Base-by-base conservation (phyloP, 371 early-diverging fungal species). In the Mortierella sp. region DNA sequence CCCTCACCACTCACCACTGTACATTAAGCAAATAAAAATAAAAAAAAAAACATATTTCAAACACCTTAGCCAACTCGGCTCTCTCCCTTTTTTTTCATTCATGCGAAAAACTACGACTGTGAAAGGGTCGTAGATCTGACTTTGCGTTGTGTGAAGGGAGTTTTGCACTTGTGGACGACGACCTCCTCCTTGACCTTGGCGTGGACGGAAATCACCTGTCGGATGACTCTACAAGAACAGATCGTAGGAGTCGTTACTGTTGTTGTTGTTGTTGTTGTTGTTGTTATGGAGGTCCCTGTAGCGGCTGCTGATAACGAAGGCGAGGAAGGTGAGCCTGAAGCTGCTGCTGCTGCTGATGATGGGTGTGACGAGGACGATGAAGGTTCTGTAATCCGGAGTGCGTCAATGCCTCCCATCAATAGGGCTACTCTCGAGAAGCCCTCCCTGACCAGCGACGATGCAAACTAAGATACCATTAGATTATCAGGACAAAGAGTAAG, bases 321-420 rank as follows among this genome's bases (percentile, higher is more conserved):
- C 14, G 70, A 66, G 13, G 66, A 31, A 4, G 55, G 71, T 11
- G 55, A n/a, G n/a, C n/a, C 5, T 9, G 44, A 13, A 11, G 22
- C 64, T 2, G 31, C 7, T 44, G 19, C 44, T 37, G 2, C 48
- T 11, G 2, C 24, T 48, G 61, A 1, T 13, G 48, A 31, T 22
- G 68, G 5, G 1, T 52, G 13, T 31, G 65, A 7, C 9, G 64
- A 45, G 9, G 55, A 22, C 2, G 55, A 34, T 31, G 53, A 22
- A 2, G 52, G 40, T 7, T 77, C 74, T 10, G 76, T 47, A 29
- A 82, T 73, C 22, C 88, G 82, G 34, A 90, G 83, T 4, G 91
- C 91, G 26, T 89, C 88, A 16, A 91, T 87, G 0, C 93, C 91
- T 6, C 92, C 93, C 69, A 90, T 88, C 50, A 93, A 73, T 1